Conservation (phyloP, 352 stramenopile species). For the Phytophthora constricta region DNA sequence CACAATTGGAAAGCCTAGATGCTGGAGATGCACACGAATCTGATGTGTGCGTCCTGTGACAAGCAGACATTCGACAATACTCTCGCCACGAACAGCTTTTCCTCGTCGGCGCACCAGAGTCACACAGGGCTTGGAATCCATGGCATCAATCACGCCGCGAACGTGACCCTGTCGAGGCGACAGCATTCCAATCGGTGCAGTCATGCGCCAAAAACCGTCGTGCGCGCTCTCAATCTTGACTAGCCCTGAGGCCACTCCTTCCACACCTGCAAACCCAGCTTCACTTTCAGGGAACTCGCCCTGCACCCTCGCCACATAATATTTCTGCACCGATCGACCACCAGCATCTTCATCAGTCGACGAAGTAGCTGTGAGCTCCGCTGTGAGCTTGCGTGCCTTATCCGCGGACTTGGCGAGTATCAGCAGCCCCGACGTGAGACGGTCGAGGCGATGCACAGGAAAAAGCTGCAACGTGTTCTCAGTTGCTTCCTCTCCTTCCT, state of each 20-base stretch:
- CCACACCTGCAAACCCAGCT: conserved; percentile 14
- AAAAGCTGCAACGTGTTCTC: conserved; percentile 47
- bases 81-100: conserved; percentile 37
- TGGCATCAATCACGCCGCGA: conserved; percentile 30
- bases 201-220: conserved; percentile 44
- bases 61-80: conserved; percentile 90
- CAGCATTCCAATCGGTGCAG: conserved; percentile 45
- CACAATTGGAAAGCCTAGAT: conserved; percentile 88
- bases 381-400: conserved; percentile 49
- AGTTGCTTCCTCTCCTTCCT: background rate
- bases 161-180: conserved; percentile 32
- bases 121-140: conserved; percentile 43
- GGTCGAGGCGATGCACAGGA: conserved; percentile 94
- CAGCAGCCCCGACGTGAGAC: conserved; percentile 88
- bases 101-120: conserved; percentile 48
- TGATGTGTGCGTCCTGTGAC: conserved; percentile 95
- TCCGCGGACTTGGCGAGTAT: conserved; percentile 57
- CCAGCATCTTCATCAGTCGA: conserved; percentile 13
- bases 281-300: conserved; percentile 46
- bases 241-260: conserved; percentile 19
- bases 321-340: conserved; percentile 51
- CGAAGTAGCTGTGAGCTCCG: conserved; percentile 43
- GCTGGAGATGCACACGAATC: conserved; percentile 94
- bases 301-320: conserved; percentile 58
- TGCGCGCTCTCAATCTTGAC: conserved; percentile 19